These are phyloP conservation scores for Pichia rugopelliculosa DNA, from an alignment of 805 yeast genomes.

Conservation along the genomic window DNA sequence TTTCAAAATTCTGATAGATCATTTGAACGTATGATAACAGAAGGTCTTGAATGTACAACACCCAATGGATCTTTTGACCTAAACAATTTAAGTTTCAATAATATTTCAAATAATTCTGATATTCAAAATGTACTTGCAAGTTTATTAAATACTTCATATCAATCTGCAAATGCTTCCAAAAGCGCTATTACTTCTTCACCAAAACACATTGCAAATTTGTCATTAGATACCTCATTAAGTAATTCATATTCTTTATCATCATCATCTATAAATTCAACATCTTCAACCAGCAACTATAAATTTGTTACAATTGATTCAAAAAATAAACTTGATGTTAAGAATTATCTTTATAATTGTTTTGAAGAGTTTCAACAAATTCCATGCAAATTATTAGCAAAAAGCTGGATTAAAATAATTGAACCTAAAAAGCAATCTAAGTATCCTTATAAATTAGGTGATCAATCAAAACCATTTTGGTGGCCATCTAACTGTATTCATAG, in stretches of 20 bases:
- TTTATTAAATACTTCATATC: not conserved
- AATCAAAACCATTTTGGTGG: slow-evolving; percentile 64
- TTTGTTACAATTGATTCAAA: slow-evolving; percentile 14
- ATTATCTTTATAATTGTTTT: slow-evolving; percentile 26
- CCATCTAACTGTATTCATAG: slow-evolving; percentile 49
- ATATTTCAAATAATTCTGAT: slow-evolving; percentile 4
- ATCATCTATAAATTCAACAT: not conserved
- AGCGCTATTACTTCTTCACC: slow-evolving; percentile 5
- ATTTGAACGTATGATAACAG: slow-evolving; percentile 5
- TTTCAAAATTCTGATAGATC: slow-evolving; percentile 4
- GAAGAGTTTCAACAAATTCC: slow-evolving; percentile 40
- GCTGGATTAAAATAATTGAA: slow-evolving; percentile 59
- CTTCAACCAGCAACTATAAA: slow-evolving; percentile 1
- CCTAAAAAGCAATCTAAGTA: slow-evolving; percentile 56
- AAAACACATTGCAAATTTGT: not conserved
- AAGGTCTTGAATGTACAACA: slow-evolving; percentile 1
- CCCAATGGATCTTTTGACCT: slow-evolving; percentile 3
- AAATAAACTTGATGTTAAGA: slow-evolving; percentile 17
- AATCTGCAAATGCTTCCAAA: not conserved
- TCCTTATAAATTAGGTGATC: slow-evolving; percentile 53
- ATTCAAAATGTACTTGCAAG: slow-evolving; percentile 3
- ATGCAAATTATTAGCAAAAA: slow-evolving; percentile 57
- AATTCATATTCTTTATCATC: slow-evolving; percentile 1
- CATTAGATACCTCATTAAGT: not conserved
- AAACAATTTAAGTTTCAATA: not conserved